These are phyloP conservation scores for Apiospora koreana DNA, from an alignment of 2,329 filamentous ascomycete species.

Conservation along the genomic window DNA sequence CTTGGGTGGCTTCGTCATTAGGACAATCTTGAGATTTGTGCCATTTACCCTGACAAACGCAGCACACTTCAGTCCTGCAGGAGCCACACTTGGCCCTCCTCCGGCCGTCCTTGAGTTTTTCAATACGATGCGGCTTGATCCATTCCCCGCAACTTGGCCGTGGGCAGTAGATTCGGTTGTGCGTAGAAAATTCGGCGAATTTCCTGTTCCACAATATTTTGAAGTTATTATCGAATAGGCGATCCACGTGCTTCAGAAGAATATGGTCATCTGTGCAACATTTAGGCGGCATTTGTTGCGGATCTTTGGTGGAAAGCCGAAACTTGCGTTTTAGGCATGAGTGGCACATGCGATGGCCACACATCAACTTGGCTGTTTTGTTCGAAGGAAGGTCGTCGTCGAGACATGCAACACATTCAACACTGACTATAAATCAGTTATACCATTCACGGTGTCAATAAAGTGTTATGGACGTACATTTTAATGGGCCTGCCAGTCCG, in stretches of 20 bases:
- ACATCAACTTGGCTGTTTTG: constrained; percentile 71
- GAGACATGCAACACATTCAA: constrained; percentile 73
- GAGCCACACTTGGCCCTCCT: constrained; percentile 69
- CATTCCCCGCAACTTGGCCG: constrained; percentile 71
- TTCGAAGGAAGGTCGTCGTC: constrained; percentile 61
- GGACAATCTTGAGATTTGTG: constrained; percentile 72
- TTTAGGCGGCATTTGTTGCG: constrained; percentile 79
- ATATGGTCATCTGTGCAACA: constrained; percentile 78
- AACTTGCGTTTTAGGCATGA: constrained; percentile 75
- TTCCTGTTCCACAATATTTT: constrained; percentile 81
- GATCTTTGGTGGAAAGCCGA: constrained; percentile 73
- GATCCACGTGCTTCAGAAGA: constrained; percentile 73
- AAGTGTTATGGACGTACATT: constrained; percentile 25
- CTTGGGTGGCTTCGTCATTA: constrained; percentile 65
- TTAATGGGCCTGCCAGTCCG: constrained; percentile 28
- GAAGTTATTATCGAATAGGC: constrained; percentile 71
- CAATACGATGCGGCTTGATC: constrained; percentile 74
- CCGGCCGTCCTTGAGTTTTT: constrained; percentile 56
- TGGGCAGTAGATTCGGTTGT: constrained; percentile 78
- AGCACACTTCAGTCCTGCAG: constrained; percentile 76
- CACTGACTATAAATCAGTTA: constrained; percentile 43
- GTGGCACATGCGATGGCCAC: constrained; percentile 81
- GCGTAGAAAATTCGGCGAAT: constrained; percentile 73
- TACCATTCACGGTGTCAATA: not conserved
- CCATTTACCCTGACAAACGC: constrained; percentile 71